Evolutionary conservation across 176 grass and related monocot genomes (phyloP).

Genomic region (Zoysia pacifica): DNA sequence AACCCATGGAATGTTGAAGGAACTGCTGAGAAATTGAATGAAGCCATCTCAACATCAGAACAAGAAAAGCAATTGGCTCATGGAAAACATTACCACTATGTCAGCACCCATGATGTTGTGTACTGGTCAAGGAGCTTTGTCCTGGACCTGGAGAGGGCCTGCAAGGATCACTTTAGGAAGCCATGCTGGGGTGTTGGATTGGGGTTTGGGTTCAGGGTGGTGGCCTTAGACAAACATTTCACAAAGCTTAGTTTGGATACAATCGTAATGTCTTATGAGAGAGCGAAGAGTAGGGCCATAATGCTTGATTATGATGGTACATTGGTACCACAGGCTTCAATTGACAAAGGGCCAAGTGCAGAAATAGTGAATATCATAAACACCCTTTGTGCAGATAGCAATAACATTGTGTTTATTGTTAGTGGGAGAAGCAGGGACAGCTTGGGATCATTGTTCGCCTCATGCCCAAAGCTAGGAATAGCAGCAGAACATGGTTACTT

Average conservation of each 20-base stretch:
- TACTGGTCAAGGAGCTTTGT: conserved; percentile 81
- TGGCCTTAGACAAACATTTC: conserved; percentile 77
- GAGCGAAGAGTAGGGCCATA: conserved; percentile 64
- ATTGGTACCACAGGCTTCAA: conserved; percentile 58
- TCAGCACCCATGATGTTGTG: conserved; percentile 75
- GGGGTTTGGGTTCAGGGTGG: conserved; percentile 91
- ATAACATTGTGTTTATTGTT: conserved; percentile 69
- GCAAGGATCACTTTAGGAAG: conserved; percentile 84
- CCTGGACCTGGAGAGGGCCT: conserved; percentile 78
- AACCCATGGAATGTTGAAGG: conserved; percentile 83
- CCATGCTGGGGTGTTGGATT: conserved; percentile 87
- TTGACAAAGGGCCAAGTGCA: conserved; percentile 60
- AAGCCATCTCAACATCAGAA: conserved; percentile 62
- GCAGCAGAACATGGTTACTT: conserved; percentile 86
- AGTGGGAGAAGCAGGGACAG: conserved; percentile 65
- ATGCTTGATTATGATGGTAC: conserved; percentile 92
- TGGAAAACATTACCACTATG: conserved; percentile 79
- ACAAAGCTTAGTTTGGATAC: conserved; percentile 77
- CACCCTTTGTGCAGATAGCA: conserved; percentile 60
- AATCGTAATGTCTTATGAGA: conserved; percentile 75
- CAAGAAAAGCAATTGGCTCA: conserved; percentile 80
- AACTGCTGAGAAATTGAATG: conserved; percentile 70
- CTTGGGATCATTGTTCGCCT: conserved; percentile 55
- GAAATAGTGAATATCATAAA: conserved; percentile 70
- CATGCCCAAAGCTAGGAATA: conserved; percentile 72